Base-by-base conservation (phyloP, 108 stramenopile genomes). In the Nitzschia putrida region DNA sequence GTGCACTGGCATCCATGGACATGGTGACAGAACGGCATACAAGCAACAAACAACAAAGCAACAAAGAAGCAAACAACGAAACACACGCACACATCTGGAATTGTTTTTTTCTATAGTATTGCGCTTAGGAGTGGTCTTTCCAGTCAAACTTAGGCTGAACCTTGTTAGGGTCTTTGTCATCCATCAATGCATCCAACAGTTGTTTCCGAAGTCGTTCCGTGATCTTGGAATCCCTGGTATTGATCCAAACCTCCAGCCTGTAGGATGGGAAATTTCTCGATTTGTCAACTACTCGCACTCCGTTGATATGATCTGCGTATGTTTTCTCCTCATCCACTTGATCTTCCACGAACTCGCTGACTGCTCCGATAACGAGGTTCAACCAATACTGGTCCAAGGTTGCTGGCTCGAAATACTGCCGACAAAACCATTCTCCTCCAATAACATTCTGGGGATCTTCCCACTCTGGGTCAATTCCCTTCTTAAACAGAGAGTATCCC, bases 401-500 rank as follows among this genome's bases (percentile, higher is more conserved):
- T 34, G 91, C 87, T 39, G 75, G 38, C 60, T 92, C 91, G 52
- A 92, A 75, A 64, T 71, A 77, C 38, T 86, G 83, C 59, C 95
- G 83, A 71, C 88, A 88, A 69, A 85, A 92, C 87, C 91, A 96
- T 75, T 95, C 92, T 63, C 92, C 94, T 24, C 97, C 97, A 42
- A 76, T 72, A 52, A 83, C 77, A 85, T 97, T 97, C 45, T 79
- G 70, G 13, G 90, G 82, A 71, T 96, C 97, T 64, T 91, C 94
- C 97, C 97, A 97, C 78, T 94, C 95, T 1, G 97, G 97, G 76
- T 91, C 85, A 70, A 97, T 95, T 56, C 95, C 94, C 65, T 94
- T 91, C 77, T 96, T 96, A 86, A 97, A 97, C 42, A 96, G 64
- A 45, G 87, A 86, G 66, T 95, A 95, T 70, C 94, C 92, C 77